phyloP scores from a whole-genome alignment of 2,329 filamentous ascomycete genomes.

The Neonectria ditissima region DNA sequence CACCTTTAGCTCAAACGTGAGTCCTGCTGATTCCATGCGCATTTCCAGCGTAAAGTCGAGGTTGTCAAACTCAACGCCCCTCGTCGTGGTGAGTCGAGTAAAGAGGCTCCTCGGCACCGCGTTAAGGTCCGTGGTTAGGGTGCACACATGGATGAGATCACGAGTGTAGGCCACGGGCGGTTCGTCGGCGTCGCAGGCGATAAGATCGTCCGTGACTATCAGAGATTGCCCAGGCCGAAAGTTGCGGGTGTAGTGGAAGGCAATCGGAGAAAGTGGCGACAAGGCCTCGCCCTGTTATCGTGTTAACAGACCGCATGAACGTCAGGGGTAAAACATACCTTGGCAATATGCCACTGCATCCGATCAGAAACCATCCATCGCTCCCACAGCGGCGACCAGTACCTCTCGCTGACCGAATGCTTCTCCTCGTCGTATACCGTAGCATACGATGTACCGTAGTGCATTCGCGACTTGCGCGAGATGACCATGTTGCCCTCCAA shows the following conservation, averaged over 20 bases:
- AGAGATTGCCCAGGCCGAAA: slow-evolving; percentile 83
- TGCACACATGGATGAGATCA: slow-evolving; percentile 79
- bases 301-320: slow-evolving; percentile 12
- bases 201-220: slow-evolving; percentile 82
- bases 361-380: slow-evolving; percentile 85
- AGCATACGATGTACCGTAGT: slow-evolving; percentile 85
- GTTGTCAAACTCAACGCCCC: slow-evolving; percentile 85
- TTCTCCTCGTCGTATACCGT: slow-evolving; percentile 83
- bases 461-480: slow-evolving; percentile 77
- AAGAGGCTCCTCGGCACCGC: slow-evolving; percentile 80
- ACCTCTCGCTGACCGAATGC: slow-evolving; percentile 78
- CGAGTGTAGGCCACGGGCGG: slow-evolving; percentile 71
- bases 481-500: slow-evolving; percentile 85
- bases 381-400: slow-evolving; percentile 85
- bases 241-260: slow-evolving; percentile 88
- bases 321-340: slow-evolving; percentile 61
- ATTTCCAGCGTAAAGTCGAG: slow-evolving; percentile 86
- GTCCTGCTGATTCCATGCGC: slow-evolving; percentile 81
- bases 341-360: slow-evolving; percentile 89
- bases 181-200: slow-evolving; percentile 77
- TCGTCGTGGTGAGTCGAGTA: slow-evolving; percentile 80
- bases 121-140: slow-evolving; percentile 81
- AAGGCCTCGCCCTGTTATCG: slow-evolving; percentile 75
- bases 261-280: slow-evolving; percentile 78
- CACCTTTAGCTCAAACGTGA: slow-evolving; percentile 83